These are phyloP conservation scores for Syncephalastrum contaminatum DNA, from an alignment of 371 early-diverging fungal genomes.

Conservation along the genomic window DNA sequence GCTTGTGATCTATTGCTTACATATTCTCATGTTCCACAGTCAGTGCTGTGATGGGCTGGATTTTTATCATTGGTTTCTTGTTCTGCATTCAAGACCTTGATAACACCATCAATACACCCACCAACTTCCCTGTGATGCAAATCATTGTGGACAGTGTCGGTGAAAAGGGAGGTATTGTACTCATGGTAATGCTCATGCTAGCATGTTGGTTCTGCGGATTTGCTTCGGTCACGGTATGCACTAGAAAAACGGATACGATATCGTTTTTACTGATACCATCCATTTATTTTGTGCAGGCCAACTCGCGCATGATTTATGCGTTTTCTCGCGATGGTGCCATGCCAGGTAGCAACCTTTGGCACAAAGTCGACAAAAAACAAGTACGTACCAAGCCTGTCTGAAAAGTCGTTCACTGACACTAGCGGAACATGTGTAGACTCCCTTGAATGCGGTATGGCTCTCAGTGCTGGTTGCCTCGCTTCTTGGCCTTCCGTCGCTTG, in stretches of 20 bases:
- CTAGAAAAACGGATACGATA: background rate
- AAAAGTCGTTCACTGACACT: background rate
- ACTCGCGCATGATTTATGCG: constrained; percentile 73
- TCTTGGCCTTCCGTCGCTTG: constrained; percentile 42
- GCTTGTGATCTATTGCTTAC: background rate
- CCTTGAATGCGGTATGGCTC: constrained; percentile 52
- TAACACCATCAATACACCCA: constrained; percentile 31
- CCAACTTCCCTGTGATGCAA: constrained; percentile 49
- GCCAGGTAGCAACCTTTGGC: constrained; percentile 51
- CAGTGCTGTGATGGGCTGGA: constrained; percentile 37
- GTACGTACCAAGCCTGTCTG: constrained; percentile 37
- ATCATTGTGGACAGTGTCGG: constrained; percentile 54
- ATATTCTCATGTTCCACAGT: constrained; percentile 10
- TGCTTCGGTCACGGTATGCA: constrained; percentile 44
- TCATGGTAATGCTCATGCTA: constrained; percentile 54
- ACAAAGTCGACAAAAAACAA: constrained; percentile 18
- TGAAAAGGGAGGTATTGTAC: constrained; percentile 41
- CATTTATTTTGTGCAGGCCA: constrained; percentile 20
- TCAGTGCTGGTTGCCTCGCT: constrained; percentile 44
- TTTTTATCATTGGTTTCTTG: constrained; percentile 38
- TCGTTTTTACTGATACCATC: background rate
- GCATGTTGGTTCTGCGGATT: constrained; percentile 61
- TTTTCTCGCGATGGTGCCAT: constrained; percentile 74
- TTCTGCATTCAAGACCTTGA: constrained; percentile 47
- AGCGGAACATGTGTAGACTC: constrained; percentile 17